phyloP scores from a whole-genome alignment of 148 eudicot genomes.

The Camellia lanceoleosa region DNA sequence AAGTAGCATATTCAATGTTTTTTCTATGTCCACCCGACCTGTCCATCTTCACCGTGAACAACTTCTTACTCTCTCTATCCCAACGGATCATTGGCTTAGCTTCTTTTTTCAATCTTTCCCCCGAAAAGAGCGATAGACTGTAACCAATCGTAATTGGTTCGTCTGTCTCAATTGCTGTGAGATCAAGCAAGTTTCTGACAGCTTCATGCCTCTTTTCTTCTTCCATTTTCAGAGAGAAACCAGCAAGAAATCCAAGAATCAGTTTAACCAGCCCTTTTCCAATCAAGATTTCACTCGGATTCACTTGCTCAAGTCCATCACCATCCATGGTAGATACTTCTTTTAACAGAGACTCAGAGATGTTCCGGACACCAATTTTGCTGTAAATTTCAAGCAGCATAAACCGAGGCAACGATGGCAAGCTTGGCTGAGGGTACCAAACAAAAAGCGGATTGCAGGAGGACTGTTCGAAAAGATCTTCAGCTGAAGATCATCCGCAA shows the following conservation, averaged over 20 bases:
- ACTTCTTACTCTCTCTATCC: slow-evolving; percentile 37
- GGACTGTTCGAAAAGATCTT: slow-evolving; percentile 43
- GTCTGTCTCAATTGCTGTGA: slow-evolving; percentile 31
- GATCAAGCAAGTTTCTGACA: slow-evolving; percentile 31
- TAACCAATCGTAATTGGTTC: slow-evolving; percentile 34
- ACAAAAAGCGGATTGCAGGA: slow-evolving; percentile 39
- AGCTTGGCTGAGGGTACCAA: slow-evolving; percentile 51
- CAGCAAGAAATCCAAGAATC: slow-evolving; percentile 51
- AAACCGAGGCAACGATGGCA: slow-evolving; percentile 25
- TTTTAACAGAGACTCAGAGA: slow-evolving; percentile 43
- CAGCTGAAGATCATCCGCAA: slow-evolving; percentile 59
- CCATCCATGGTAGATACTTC: slow-evolving; percentile 15
- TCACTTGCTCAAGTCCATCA: slow-evolving; percentile 18
- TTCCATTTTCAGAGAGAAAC: slow-evolving; percentile 33
- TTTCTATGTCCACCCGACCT: slow-evolving; percentile 23
- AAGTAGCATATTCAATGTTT: slow-evolving; percentile 46
- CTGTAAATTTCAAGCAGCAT: slow-evolving; percentile 46
- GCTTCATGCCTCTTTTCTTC: slow-evolving; percentile 37
- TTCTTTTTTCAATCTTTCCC: slow-evolving; percentile 32
- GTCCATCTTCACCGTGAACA: slow-evolving; percentile 41
- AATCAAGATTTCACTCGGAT: slow-evolving; percentile 30
- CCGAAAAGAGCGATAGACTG: slow-evolving; percentile 38
- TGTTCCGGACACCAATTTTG: slow-evolving; percentile 46
- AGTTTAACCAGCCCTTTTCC: slow-evolving; percentile 45
- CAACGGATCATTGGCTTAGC: slow-evolving; percentile 46